phyloP scores from a whole-genome alignment of 1,284 basidiomycete species.

The Fomitopsis schrenkii region DNA sequence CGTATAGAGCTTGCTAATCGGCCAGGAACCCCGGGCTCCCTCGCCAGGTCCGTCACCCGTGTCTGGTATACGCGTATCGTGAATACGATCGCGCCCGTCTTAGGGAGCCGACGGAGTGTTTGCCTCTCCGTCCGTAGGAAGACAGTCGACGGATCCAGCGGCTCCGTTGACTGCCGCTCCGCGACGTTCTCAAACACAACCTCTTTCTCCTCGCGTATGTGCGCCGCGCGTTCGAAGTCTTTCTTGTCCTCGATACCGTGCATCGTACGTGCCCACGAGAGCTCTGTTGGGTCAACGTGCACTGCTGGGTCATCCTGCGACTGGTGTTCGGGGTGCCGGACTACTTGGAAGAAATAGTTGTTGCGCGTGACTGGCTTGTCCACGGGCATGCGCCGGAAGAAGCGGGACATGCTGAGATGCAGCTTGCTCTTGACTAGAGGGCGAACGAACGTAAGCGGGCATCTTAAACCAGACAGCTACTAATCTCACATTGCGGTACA shows the following conservation, averaged over 20 bases:
- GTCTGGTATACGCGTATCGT: slow-evolving; percentile 72
- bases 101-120: slow-evolving; percentile 63
- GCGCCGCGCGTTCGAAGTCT: slow-evolving; percentile 21
- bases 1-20: slow-evolving; percentile 65
- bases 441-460: neutral
- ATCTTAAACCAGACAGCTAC: neutral
- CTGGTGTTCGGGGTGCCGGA: slow-evolving; percentile 25
- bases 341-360: slow-evolving; percentile 67
- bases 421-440: slow-evolving; percentile 58
- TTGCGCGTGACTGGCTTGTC: slow-evolving; percentile 71
- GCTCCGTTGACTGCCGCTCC: neutral
- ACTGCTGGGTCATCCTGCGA: slow-evolving; percentile 16
- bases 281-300: slow-evolving; percentile 55
- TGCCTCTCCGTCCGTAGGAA: slow-evolving; percentile 70
- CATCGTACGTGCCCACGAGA: slow-evolving; percentile 63
- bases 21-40: slow-evolving; percentile 62
- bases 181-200: neutral
- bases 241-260: slow-evolving; percentile 59
- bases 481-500: slow-evolving; percentile 64
- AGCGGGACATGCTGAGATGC: slow-evolving; percentile 61
- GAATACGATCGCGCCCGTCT: slow-evolving; percentile 71
- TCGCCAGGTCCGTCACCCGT: slow-evolving; percentile 51
- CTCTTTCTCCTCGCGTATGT: slow-evolving; percentile 13
- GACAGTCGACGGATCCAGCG: slow-evolving; percentile 38
- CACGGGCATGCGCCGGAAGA: slow-evolving; percentile 61